Percentiles rank a stretch among this genome's conserved stretches.
phyloP scores from a whole-genome alignment of 225 moss, liverwort and hornwort genomes.

The Bryum argenteum region DNA sequence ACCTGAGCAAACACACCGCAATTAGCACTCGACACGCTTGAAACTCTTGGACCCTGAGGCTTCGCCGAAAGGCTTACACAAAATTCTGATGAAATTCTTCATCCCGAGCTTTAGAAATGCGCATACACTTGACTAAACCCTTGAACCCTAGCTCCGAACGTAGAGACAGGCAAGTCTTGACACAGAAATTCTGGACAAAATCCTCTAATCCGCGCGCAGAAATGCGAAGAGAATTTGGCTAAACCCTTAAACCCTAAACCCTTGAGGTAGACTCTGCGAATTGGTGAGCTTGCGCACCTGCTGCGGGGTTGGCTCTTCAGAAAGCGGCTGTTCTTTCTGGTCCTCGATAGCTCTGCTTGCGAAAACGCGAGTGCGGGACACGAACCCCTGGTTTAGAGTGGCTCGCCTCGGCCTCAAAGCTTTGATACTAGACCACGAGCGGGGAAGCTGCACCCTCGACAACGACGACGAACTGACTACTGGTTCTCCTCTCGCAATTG shows the following conservation, averaged over 20 bases:
- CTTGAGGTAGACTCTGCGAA: not conserved
- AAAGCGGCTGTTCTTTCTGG: conserved; percentile 17
- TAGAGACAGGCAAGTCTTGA: not conserved
- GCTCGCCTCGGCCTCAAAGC: conserved; percentile 21
- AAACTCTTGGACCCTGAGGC: conserved; percentile 3
- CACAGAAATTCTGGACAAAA: not conserved
- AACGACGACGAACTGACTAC: not conserved
- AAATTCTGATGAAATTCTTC: not conserved
- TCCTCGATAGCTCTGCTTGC: conserved; percentile 40
- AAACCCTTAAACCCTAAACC: not conserved
- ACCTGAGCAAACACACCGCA: conserved; percentile 28
- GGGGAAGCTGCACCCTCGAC: conserved; percentile 20
- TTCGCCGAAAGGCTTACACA: not conserved
- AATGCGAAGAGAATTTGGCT: not conserved
- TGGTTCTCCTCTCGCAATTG: not conserved
- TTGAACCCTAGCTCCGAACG: conserved; percentile 4
- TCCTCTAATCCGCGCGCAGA: not conserved
- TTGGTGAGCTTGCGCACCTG: conserved; percentile 26
- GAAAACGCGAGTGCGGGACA: conserved; percentile 17
- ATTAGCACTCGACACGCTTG: not conserved
- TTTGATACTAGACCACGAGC: not conserved
- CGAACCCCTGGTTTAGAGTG: not conserved
- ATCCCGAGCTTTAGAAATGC: not conserved
- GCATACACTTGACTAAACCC: not conserved
- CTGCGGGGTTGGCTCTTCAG: conserved; percentile 4